Evolutionary conservation across 768 basidiomycete species (phyloP).

Genomic region (Amanita polypyramis): DNA sequence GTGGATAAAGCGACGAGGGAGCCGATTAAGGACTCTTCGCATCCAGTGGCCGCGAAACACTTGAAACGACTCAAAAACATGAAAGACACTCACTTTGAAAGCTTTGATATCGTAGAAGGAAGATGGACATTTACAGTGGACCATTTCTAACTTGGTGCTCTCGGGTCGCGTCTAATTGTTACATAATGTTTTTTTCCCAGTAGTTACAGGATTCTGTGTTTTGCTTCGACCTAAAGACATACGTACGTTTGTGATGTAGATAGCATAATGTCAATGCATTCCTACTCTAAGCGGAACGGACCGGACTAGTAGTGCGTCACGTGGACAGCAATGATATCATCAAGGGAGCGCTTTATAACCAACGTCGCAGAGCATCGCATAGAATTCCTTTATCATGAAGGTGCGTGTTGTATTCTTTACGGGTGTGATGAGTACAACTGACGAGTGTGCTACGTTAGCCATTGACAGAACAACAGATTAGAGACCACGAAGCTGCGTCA

Average conservation of each 20-base stretch:
- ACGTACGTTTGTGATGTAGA: neutral
- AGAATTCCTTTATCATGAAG: neutral
- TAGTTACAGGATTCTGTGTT: neutral
- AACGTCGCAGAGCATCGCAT: too few relatives aligned
- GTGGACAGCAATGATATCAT: neutral
- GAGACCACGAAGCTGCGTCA: conserved; percentile 43
- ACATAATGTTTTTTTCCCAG: neutral
- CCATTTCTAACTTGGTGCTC: conserved; percentile 59
- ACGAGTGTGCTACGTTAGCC: conserved; percentile 12
- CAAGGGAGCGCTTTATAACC: neutral
- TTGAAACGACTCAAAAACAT: conserved; percentile 76
- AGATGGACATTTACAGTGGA: conserved; percentile 92
- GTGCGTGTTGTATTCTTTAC: neutral
- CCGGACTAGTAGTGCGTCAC: neutral
- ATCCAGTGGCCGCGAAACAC: conserved; percentile 61
- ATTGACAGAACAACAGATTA: conserved; percentile 33
- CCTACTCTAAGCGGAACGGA: neutral
- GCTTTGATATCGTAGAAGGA: conserved; percentile 71
- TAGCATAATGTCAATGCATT: neutral
- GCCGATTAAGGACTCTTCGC: conserved; percentile 72
- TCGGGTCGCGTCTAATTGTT: neutral
- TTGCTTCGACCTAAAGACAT: neutral
- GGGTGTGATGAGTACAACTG: neutral
- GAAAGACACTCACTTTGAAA: conserved; percentile 77
- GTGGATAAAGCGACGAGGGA: conserved; percentile 86